Evolutionary conservation across 768 basidiomycete species (phyloP).

Genomic region (Amanita phalloides): DNA sequence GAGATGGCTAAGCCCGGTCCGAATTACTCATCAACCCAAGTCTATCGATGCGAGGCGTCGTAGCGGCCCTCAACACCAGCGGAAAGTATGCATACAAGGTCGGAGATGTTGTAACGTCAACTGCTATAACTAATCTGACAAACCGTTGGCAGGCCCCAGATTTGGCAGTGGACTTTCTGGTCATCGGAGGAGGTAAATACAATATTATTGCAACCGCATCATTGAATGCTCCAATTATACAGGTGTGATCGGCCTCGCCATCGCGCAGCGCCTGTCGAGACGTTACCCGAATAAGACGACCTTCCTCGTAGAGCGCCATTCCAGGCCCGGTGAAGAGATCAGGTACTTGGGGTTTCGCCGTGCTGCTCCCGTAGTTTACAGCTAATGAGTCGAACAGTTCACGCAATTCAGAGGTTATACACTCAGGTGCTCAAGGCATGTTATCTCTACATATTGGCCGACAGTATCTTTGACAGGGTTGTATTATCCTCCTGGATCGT

Average conservation of each 20-base stretch:
- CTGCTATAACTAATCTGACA: neutral
- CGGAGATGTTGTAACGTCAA: slow-evolving; percentile 3
- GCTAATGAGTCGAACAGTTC: slow-evolving; percentile 37
- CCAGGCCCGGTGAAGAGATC: slow-evolving; percentile 71
- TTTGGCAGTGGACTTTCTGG: slow-evolving; percentile 66
- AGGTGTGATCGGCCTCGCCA: slow-evolving; percentile 82
- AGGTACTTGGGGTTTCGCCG: slow-evolving; percentile 34
- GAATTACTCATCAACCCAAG: too few species aligned
- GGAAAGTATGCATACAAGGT: slow-evolving; percentile 57
- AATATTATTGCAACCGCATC: neutral
- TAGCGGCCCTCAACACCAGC: slow-evolving; percentile 49
- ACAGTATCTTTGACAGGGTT: slow-evolving; percentile 36
- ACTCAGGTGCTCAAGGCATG: slow-evolving; percentile 47
- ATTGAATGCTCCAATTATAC: neutral
- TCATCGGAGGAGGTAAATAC: slow-evolving; percentile 77
- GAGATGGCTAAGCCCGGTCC: neutral
- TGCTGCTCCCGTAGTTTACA: neutral
- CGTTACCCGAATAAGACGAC: slow-evolving; percentile 60
- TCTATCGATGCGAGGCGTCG: slow-evolving; percentile 33
- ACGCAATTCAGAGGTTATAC: slow-evolving; percentile 92
- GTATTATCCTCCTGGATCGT: slow-evolving; percentile 73
- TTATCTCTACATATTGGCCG: neutral
- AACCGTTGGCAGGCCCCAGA: slow-evolving; percentile 43
- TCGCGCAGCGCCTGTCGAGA: slow-evolving; percentile 64
- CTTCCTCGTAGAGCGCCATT: slow-evolving; percentile 72